Percentiles rank a stretch among this genome's conserved stretches.
These are phyloP conservation scores for Scedosporium apiospermum DNA, from an alignment of 2,329 filamentous ascomycete species.

Conservation along the genomic window DNA sequence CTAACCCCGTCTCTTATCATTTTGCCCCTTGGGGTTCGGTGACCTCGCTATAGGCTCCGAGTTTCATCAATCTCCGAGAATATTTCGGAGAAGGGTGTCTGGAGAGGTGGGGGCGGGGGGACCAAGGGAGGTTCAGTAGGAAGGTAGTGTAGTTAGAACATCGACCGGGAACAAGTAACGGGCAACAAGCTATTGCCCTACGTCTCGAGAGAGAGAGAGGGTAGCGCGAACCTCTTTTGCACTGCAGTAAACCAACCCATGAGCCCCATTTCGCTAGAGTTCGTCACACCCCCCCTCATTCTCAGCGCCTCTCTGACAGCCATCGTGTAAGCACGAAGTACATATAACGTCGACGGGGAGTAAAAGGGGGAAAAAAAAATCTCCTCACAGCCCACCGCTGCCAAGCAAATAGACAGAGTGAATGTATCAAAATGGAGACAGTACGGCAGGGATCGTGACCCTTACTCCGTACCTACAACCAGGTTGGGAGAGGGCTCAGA, in stretches of 20 bases:
- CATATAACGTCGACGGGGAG: background rate
- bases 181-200: background rate
- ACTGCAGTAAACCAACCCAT: background rate
- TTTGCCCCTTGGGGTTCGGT: background rate
- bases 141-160: background rate
- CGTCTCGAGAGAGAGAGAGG: background rate
- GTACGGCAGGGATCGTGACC: background rate
- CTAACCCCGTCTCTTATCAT: background rate
- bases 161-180: background rate
- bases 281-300: background rate
- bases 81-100: background rate
- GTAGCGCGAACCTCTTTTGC: background rate
- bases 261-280: background rate
- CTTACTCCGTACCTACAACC: background rate
- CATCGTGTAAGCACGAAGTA: background rate
- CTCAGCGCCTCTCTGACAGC: background rate
- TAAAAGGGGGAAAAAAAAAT: background rate
- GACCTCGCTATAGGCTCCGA: background rate
- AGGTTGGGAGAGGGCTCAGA: background rate
- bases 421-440: background rate
- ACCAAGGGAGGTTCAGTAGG: background rate
- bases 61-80: background rate
- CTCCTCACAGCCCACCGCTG: too few species aligned
- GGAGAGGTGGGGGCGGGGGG: background rate
- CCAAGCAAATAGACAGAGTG: background rate